Conservation (phyloP, 352 stramenopile species). For the Phytopythium helicoides region DNA sequence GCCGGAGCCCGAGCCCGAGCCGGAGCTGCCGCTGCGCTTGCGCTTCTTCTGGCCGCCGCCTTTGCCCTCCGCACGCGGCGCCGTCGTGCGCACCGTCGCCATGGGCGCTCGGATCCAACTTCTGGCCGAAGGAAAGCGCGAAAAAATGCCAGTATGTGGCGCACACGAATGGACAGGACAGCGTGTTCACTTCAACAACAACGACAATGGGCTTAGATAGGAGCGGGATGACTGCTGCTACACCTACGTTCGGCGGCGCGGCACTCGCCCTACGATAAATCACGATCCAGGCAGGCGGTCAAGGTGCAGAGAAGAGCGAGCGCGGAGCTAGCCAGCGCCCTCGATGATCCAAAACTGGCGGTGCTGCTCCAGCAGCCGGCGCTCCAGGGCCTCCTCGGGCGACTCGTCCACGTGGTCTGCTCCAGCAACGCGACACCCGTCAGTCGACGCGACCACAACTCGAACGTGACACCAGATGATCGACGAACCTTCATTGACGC, state of each 20-base stretch:
- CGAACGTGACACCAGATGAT: not conserved
- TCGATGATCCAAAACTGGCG: slow-evolving; percentile 78
- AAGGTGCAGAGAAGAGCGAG: too few relatives aligned
- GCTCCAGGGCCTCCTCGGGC: slow-evolving; percentile 32
- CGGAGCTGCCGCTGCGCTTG: slow-evolving; percentile 22
- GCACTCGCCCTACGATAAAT: too few relatives aligned
- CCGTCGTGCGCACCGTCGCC: slow-evolving; percentile 27
- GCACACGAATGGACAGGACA: too few relatives aligned
- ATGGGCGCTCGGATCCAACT: slow-evolving; percentile 14
- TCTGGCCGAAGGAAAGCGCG: too few relatives aligned
- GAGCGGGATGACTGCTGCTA: too few relatives aligned
- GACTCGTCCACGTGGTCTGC: slow-evolving; percentile 30
- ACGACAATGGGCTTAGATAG: too few relatives aligned
- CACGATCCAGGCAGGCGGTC: too few relatives aligned
- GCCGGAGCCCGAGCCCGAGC: slow-evolving; percentile 1
- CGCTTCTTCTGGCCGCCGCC: slow-evolving; percentile 23
- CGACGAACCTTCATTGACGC: slow-evolving; percentile 44
- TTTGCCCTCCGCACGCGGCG: slow-evolving; percentile 9
- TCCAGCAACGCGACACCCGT: slow-evolving; percentile 17
- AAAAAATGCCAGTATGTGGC: too few relatives aligned
- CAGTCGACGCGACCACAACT: slow-evolving; percentile 17
- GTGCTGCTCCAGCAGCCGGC: slow-evolving; percentile 56
- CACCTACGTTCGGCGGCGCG: too few relatives aligned
- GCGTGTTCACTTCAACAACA: too few relatives aligned
- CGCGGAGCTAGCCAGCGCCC: slow-evolving; percentile 43